Base-by-base conservation (phyloP, 176 grass and related monocot species). In the Cymbopogon citratus region DNA sequence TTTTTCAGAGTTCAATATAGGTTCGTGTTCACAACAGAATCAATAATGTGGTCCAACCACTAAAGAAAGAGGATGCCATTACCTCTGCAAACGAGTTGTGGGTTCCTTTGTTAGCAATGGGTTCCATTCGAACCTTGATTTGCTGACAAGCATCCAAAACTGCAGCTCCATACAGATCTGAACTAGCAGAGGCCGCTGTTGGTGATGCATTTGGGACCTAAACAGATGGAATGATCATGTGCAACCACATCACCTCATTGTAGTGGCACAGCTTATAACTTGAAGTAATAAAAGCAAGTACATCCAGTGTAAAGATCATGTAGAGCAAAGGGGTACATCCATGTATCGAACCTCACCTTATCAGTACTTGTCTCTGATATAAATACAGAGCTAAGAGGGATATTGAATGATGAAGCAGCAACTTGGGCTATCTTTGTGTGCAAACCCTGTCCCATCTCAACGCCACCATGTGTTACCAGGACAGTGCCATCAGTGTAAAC, bases 391-490 rank as follows among this genome's bases (percentile, higher is more conserved):
- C 63, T 93, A 73, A 98, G 79, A 83, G 95, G 88, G 69, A 98
- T 95, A 80, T 91, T 59, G 75, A 98, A 94, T 19, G 84, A 89
- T 5, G 95, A 91, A 40, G 95, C 95, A 36, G 92, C 90, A 90
- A 98, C 85, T 81, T 98, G 95, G 31, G 95, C 92, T 69, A 98
- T 40, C 94, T 98, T 98, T 66, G 95, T 98, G 85, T 98, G 95
- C 76, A 98, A 87, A 71, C 95, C 95, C 85, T 98, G 95, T 68
- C 95, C 95, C 95, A 98, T 98, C 69, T 98, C 95, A 87, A 98
- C 95, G 25, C 95, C 95, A 63, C 95, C 95, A 95, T 95, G 95
- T 74, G 95, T 98, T 52, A 98, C 90, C 78, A 98, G 85, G 83
- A 98, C 95, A 69, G 92, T 89, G 19, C 95, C 95, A 66, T 98